A percentile compares a stretch with the other conserved stretches of the same genome.
phyloP scores from a whole-genome alignment of 345 rosid genomes.

The Salix exigua region DNA sequence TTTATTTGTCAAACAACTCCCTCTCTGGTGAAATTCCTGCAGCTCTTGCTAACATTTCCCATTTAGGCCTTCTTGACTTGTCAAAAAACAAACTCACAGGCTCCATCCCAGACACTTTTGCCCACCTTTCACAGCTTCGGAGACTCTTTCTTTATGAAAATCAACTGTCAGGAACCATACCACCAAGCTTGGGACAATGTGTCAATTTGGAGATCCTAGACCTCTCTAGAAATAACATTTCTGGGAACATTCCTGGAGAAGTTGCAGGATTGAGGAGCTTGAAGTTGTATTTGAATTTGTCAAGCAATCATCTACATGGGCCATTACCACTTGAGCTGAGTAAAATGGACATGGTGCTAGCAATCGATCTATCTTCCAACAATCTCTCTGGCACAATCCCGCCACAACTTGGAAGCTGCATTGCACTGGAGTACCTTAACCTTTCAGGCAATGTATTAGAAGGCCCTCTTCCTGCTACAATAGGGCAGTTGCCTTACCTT shows the following conservation, averaged over 20 bases:
- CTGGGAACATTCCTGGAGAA: constrained; percentile 60
- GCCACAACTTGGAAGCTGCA: constrained; percentile 74
- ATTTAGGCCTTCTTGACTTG: constrained; percentile 76
- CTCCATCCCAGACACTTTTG: constrained; percentile 69
- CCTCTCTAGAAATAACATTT: constrained; percentile 65
- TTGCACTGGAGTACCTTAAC: constrained; percentile 79
- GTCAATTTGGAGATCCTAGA: constrained; percentile 80
- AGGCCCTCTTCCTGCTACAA: constrained; percentile 58
- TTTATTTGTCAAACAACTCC: constrained; percentile 66
- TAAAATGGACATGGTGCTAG: constrained; percentile 95
- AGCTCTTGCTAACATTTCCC: constrained; percentile 63
- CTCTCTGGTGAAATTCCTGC: constrained; percentile 71
- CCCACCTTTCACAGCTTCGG: constrained; percentile 70
- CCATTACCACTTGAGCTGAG: constrained; percentile 69
- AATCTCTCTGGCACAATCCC: constrained; percentile 65
- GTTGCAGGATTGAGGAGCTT: constrained; percentile 70
- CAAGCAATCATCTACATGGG: constrained; percentile 67
- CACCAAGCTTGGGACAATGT: constrained; percentile 64
- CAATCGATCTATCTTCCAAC: constrained; percentile 79
- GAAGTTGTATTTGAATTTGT: constrained; percentile 82
- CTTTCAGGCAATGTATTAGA: constrained; percentile 56
- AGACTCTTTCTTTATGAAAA: constrained; percentile 56
- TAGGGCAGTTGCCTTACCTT: constrained; percentile 75
- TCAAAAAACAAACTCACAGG: constrained; percentile 82
- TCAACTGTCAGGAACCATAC: constrained; percentile 67